Evolutionary conservation across 2,329 filamentous ascomycete species (phyloP).

Genomic region (Colletotrichum nymphaeae): DNA sequence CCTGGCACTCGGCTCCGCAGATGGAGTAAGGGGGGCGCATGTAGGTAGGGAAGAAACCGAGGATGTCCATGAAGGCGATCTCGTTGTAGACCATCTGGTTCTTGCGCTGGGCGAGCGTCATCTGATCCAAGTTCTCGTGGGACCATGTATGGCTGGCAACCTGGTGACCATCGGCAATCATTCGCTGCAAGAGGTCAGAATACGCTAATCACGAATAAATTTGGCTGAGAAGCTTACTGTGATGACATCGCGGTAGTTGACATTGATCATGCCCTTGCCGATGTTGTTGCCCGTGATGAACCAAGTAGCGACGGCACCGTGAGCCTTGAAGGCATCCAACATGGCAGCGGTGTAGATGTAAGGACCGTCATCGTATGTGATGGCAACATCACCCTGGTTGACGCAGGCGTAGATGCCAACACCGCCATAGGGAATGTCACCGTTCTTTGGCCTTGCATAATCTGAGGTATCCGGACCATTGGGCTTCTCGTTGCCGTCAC

Average conservation of each 20-base stretch:
- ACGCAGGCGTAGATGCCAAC: slow-evolving; percentile 47
- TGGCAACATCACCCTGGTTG: slow-evolving; percentile 45
- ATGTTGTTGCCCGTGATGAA: slow-evolving; percentile 49
- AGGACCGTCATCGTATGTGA: slow-evolving; percentile 53
- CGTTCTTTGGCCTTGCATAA: slow-evolving; percentile 40
- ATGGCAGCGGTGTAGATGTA: slow-evolving; percentile 47
- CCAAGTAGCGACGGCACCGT: slow-evolving; percentile 48
- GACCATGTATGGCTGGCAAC: slow-evolving; percentile 61
- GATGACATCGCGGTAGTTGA: slow-evolving; percentile 48
- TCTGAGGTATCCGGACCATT: slow-evolving; percentile 40
- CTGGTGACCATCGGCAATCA: slow-evolving; percentile 59
- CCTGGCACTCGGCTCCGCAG: slow-evolving; percentile 37
- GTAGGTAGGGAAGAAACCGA: slow-evolving; percentile 60
- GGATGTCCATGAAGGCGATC: slow-evolving; percentile 54
- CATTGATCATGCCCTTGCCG: slow-evolving; percentile 49
- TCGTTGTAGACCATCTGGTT: slow-evolving; percentile 58
- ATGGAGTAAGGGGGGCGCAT: slow-evolving; percentile 46
- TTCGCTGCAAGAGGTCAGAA: slow-evolving; percentile 44
- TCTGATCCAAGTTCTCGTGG: slow-evolving; percentile 52
- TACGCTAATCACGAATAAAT: accelerated
- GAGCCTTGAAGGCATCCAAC: slow-evolving; percentile 47
- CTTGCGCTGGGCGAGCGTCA: slow-evolving; percentile 46
- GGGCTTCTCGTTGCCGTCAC: slow-evolving; percentile 45
- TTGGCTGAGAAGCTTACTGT: slow-evolving; percentile 34
- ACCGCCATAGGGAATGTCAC: slow-evolving; percentile 42